Conservation (phyloP, 805 yeast species). For the Metschnikowia anglica region DNA sequence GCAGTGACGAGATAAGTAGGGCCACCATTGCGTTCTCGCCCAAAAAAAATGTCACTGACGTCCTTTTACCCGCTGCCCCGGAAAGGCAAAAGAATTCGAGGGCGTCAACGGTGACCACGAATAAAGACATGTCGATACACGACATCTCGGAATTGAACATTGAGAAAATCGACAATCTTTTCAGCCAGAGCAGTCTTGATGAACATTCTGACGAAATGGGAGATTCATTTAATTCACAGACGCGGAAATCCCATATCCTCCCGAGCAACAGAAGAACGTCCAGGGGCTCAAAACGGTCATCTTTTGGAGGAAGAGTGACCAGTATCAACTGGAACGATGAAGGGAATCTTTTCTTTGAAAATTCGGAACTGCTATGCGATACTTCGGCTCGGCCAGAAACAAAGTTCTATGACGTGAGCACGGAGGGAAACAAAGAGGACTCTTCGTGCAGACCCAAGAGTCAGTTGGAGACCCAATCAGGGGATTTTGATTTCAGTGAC, state of each 20-base stretch:
- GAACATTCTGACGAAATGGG: constrained; percentile 7
- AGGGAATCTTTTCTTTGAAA: constrained; percentile 30
- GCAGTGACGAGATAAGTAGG: constrained; percentile 11
- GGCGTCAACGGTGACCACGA: constrained; percentile 2
- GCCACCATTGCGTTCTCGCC: constrained; percentile 11
- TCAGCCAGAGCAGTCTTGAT: constrained; percentile 24
- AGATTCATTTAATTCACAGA: constrained; percentile 2
- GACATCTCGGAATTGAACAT: constrained; percentile 42
- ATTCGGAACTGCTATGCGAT: constrained; percentile 22
- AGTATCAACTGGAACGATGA: constrained; percentile 47
- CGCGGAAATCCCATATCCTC: neutral
- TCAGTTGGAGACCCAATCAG: constrained; percentile 8
- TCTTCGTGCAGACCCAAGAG: neutral
- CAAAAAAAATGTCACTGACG: neutral
- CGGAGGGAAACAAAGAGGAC: constrained; percentile 1
- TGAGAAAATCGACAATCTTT: constrained; percentile 37
- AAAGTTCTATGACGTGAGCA: constrained; percentile 26
- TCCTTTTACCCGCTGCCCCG: constrained; percentile 1
- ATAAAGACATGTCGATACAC: constrained; percentile 29
- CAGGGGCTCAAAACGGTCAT: constrained; percentile 13
- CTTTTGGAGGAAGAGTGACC: constrained; percentile 26
- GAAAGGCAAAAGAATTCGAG: neutral
- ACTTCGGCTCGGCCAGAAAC: constrained; percentile 16
- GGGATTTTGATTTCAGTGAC: constrained; percentile 28
- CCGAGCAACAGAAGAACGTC: neutral